Evolutionary conservation across 225 moss, liverwort and hornwort species (phyloP).

Genomic region (Sphagnum tenellum): DNA sequence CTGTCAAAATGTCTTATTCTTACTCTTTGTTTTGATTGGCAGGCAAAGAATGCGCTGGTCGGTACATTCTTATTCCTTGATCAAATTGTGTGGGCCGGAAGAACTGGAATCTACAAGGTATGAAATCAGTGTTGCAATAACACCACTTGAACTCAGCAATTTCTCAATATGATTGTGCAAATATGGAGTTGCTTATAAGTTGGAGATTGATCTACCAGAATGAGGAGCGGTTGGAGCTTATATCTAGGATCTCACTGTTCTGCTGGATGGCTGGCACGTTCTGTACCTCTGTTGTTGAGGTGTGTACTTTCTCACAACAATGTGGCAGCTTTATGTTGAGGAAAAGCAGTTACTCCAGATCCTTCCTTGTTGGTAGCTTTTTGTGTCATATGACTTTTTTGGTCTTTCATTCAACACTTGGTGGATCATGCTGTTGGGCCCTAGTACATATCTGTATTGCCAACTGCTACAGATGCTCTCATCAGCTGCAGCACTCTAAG

Average conservation of each 20-base stretch:
- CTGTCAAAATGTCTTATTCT: slow-evolving; percentile 1
- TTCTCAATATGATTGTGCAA: too few relatives aligned
- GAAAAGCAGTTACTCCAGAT: too few relatives aligned
- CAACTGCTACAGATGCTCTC: too few relatives aligned
- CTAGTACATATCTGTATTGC: too few relatives aligned
- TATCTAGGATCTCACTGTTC: slow-evolving; percentile 74
- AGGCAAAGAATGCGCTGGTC: slow-evolving; percentile 86
- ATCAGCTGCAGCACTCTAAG: too few relatives aligned
- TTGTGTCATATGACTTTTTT: too few relatives aligned
- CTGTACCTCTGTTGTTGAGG: slow-evolving; percentile 62
- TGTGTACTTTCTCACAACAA: slow-evolving; percentile 10
- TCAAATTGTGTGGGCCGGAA: slow-evolving; percentile 97
- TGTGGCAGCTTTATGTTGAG: too few relatives aligned
- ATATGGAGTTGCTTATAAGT: slow-evolving; percentile 6
- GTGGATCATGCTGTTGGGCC: too few relatives aligned
- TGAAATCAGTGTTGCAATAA: neutral
- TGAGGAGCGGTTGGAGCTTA: slow-evolving; percentile 61
- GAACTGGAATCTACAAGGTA: slow-evolving; percentile 96
- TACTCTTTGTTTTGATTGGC: slow-evolving; percentile 12
- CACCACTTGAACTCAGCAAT: too few relatives aligned
- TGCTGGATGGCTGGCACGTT: slow-evolving; percentile 81
- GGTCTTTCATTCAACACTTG: too few relatives aligned
- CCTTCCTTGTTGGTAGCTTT: too few relatives aligned
- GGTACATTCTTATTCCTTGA: slow-evolving; percentile 89
- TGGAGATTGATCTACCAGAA: slow-evolving; percentile 31